Conservation (phyloP, 106 monocot species). For the Platanthera guangdongensis region DNA sequence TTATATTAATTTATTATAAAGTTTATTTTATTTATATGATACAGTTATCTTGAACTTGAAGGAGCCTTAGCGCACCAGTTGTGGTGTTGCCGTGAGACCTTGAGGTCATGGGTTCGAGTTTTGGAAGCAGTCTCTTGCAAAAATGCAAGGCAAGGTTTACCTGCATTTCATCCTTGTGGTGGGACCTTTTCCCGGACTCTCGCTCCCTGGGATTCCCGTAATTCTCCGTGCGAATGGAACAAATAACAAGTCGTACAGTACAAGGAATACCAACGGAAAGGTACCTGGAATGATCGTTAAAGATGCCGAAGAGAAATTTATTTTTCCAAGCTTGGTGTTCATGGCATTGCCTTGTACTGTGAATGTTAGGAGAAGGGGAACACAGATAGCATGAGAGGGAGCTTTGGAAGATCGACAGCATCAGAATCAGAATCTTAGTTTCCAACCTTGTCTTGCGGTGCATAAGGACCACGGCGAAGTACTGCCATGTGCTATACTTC, state of each 20-base stretch:
- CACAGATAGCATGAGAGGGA: conserved; percentile 30
- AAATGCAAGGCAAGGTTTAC: no score
- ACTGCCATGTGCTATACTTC: conserved; percentile 18
- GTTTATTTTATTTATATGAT: no score
- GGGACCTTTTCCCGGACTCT: no score
- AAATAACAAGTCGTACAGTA: conserved; percentile 37
- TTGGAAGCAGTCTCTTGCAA: no score
- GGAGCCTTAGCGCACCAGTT: no score
- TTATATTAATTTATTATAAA: no score
- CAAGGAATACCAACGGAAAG: conserved; percentile 33
- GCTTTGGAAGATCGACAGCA: conserved; percentile 46
- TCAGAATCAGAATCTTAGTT: conserved; percentile 38
- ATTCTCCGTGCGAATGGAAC: conserved; percentile 36
- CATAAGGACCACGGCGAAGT: conserved; percentile 41
- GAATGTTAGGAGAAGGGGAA: conserved; percentile 30
- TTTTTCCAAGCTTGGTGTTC: conserved; percentile 42
- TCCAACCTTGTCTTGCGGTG: conserved; percentile 49
- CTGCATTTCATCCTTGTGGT: no score
- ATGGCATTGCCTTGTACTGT: conserved; percentile 49
- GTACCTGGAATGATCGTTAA: conserved; percentile 30
- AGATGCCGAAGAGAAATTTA: conserved; percentile 35
- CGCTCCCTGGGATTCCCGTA: no score
- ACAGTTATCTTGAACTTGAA: no score
- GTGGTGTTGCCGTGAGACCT: no score
- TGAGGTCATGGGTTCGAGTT: no score